phyloP scores from a whole-genome alignment of 352 stramenopile species.

The Pythium dissotocum region DNA sequence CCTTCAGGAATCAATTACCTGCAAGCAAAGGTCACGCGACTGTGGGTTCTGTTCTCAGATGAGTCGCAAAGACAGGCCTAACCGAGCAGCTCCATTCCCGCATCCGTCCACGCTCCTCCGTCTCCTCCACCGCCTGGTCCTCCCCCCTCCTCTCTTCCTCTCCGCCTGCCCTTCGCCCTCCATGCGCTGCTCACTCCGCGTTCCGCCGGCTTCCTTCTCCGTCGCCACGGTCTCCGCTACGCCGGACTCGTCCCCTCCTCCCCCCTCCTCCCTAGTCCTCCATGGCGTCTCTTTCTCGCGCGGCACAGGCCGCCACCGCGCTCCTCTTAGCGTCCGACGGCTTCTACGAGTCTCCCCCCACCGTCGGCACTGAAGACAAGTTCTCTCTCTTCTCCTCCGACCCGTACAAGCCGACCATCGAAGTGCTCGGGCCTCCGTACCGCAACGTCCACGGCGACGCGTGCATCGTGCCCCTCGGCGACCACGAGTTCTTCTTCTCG shows the following conservation, averaged over 20 bases:
- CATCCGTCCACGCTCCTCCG: neutral
- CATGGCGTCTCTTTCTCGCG: neutral
- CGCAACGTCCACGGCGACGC: slow-evolving; percentile 40
- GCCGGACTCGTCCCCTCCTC: neutral
- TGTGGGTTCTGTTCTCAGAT: neutral
- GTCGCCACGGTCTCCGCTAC: neutral
- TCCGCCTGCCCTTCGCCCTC: neutral
- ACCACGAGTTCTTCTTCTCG: slow-evolving; percentile 57
- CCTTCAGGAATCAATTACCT: neutral
- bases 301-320: neutral
- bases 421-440: slow-evolving; percentile 44
- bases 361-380: neutral
- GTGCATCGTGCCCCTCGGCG: slow-evolving; percentile 48
- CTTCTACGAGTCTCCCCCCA: neutral
- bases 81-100: neutral
- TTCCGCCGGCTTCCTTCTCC: neutral
- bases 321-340: neutral
- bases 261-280: too few relatives aligned
- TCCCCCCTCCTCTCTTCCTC: neutral
- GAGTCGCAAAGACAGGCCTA: neutral
- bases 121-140: too few relatives aligned
- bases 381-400: neutral
- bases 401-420: slow-evolving; percentile 36
- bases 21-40: too few relatives aligned
- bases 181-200: neutral